Percentiles rank a stretch among this genome's conserved stretches.
phyloP scores from a whole-genome alignment of 257 asterid genomes.

The Gardenia jasminoides region DNA sequence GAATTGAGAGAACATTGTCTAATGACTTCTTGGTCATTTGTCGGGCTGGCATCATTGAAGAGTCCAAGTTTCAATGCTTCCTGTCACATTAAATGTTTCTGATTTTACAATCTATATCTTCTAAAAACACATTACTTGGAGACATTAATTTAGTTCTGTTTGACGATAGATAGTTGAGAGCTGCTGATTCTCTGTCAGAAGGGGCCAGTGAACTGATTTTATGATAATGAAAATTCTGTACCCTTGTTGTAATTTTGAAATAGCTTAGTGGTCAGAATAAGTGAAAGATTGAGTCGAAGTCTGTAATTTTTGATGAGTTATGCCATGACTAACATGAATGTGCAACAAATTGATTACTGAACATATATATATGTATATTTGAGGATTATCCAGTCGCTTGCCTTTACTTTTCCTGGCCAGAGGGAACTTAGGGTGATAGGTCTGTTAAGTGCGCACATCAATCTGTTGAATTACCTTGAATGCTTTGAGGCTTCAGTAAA shows the following conservation, averaged over 20 bases:
- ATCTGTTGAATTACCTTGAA: background rate
- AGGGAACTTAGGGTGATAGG: background rate
- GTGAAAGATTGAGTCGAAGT: background rate
- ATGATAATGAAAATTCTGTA: background rate
- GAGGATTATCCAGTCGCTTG: background rate
- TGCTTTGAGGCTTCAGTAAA: background rate
- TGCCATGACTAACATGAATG: too few species aligned
- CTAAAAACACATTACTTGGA: background rate
- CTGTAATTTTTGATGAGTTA: background rate
- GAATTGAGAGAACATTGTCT: background rate
- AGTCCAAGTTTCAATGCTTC: background rate
- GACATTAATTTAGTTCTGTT: background rate
- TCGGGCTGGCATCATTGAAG: background rate
- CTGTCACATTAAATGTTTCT: background rate
- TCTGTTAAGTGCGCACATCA: background rate
- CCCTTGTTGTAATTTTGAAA: background rate
- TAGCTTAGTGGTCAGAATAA: background rate
- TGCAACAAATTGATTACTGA: background rate
- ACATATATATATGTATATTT: background rate
- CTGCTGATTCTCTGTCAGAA: background rate
- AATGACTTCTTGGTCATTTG: background rate
- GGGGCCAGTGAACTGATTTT: background rate
- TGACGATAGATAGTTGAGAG: background rate
- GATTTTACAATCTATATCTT: background rate
- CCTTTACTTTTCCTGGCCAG: background rate